phyloP scores from a whole-genome alignment of 805 yeast genomes.

The Candida ovalis region DNA sequence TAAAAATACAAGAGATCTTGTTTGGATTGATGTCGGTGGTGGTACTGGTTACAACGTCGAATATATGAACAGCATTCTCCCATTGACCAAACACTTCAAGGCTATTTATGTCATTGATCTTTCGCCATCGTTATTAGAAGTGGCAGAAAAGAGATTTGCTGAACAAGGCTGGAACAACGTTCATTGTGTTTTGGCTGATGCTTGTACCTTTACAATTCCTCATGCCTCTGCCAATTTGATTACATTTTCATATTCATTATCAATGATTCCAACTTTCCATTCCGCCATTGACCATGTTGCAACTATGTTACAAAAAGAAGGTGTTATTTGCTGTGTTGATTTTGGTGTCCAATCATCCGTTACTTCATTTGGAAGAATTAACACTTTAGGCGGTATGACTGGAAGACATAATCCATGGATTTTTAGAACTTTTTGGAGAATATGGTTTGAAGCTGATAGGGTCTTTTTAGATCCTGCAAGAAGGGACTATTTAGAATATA shows the following conservation, averaged over 20 bases:
- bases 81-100: conserved; percentile 47
- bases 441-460: conserved; percentile 83
- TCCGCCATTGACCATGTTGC: conserved; percentile 71
- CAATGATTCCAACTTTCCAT: conserved; percentile 83
- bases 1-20: conserved; percentile 38
- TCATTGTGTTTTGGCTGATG: conserved; percentile 68
- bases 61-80: conserved; percentile 56
- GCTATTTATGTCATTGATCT: conserved; percentile 72
- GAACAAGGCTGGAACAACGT: conserved; percentile 54
- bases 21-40: conserved; percentile 83
- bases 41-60: conserved; percentile 85
- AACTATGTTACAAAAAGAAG: conserved; percentile 47
- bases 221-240: conserved; percentile 58
- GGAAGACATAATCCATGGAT: conserved; percentile 76
- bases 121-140: conserved; percentile 71
- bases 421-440: conserved; percentile 76
- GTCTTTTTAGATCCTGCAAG: conserved; percentile 77
- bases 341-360: conserved; percentile 73
- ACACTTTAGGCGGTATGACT: conserved; percentile 71
- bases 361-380: conserved; percentile 61
- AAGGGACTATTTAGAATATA: conserved; percentile 78
- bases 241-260: conserved; percentile 75
- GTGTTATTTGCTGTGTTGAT: conserved; percentile 69
- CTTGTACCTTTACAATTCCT: conserved; percentile 61
- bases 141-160: conserved; percentile 59